Evolutionary conservation across 257 asterid species (phyloP).

Genomic region (Ophiorrhiza pumila): DNA sequence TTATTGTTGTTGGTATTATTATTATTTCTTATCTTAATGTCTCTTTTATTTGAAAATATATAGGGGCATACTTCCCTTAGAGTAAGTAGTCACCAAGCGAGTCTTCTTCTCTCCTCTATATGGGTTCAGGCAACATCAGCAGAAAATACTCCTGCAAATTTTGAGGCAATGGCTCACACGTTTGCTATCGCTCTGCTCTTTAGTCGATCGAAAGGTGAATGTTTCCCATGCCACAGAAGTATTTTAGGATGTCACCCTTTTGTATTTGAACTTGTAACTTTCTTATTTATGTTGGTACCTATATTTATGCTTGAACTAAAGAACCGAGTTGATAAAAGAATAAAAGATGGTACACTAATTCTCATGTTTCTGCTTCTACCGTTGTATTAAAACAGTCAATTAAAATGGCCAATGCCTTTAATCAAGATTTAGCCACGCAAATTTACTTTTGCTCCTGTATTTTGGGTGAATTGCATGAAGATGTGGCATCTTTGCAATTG

Average conservation of each 20-base stretch:
- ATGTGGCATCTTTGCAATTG: background rate
- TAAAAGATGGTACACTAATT: background rate
- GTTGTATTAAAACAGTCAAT: background rate
- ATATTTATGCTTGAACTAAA: background rate
- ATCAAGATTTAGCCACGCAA: background rate
- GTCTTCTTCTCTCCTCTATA: constrained; percentile 48
- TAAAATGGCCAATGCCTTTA: background rate
- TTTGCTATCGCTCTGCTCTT: constrained; percentile 39
- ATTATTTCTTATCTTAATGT: background rate
- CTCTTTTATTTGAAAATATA: constrained; percentile 5
- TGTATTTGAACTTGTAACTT: background rate
- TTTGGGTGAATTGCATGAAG: background rate
- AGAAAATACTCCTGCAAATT: constrained; percentile 43
- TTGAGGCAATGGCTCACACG: constrained; percentile 49
- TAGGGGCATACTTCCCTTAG: constrained; percentile 47
- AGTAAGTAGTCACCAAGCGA: constrained; percentile 46
- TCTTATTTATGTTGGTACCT: background rate
- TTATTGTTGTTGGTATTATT: no score
- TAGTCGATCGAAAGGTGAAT: constrained; percentile 45
- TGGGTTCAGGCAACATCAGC: constrained; percentile 46
- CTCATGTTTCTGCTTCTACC: background rate
- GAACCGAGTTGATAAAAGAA: background rate
- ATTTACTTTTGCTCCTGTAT: background rate
- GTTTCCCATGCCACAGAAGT: background rate
- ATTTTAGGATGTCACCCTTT: background rate